Evolutionary conservation across 1,139 yeast genomes (phyloP), one percentile per base, ranked within the genome.

Genomic region (Protomyces lactucae-debilis): DNA sequence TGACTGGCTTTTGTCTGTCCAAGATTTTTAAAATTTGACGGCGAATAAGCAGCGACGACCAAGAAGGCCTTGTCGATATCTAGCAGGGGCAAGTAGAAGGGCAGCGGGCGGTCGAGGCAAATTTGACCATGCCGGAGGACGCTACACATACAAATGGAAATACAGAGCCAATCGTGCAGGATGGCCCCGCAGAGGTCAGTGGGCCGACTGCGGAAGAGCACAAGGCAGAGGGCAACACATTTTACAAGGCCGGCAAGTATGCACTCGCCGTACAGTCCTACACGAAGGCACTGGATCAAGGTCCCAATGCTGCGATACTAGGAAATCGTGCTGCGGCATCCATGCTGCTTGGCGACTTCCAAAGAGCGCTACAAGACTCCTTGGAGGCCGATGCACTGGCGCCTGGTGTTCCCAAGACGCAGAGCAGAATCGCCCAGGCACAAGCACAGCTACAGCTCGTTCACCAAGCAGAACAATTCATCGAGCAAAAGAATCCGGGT

Each of bases 301-400:
- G 74, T 65, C 78, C 79, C 10, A 76, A 75, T 67, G 73, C 79
- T 8, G 71, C 74, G 16, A 79, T 87, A 39, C 86, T 82, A 71
- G 86, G 96, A n/a, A 92, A 92, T 73, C 77, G 95, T 66, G 87
- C 96, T 2, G 87, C 88, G 79, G 83, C 95, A n/a, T 80, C 82
- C 68, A 76, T 88, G 70, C 87, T 87, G 69, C 74, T 84, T 4
- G 74, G 78, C 5, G 82, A 83, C 64, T 87, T 81, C 78, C 74
- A 76, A 6, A 76, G 82, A 52, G 95, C 95, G 1, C 73, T 85
- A 9, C 72, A 76, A 37, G 91, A 87, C 69, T 72, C 77, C 4
- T 66, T 68, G 37, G 68, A 68, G 56, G 76, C 79, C n/a, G 71
- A 73, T 59, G 65, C 68, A 21, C 70, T 75, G n/a, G 76, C 72